These are phyloP conservation scores for Orbilia blumenaviensis DNA, from an alignment of 2,329 filamentous ascomycete species.

Conservation along the genomic window DNA sequence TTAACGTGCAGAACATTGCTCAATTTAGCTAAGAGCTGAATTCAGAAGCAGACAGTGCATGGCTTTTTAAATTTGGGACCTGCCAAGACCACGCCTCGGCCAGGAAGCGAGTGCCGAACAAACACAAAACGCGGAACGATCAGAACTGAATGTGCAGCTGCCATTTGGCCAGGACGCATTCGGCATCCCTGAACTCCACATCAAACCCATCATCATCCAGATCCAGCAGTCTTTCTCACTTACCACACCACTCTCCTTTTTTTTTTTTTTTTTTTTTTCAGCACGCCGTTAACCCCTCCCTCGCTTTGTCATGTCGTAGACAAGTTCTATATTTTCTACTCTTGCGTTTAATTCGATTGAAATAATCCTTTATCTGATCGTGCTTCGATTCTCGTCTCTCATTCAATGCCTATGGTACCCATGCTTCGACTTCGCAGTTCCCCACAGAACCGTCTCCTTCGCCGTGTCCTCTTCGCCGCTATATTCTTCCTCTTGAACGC, in stretches of 20 bases:
- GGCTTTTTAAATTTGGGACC: too few relatives aligned
- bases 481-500: constrained; percentile 37
- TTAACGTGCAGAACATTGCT: too few relatives aligned
- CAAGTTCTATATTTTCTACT: not conserved
- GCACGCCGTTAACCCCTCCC: not conserved
- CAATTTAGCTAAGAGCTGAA: too few relatives aligned
- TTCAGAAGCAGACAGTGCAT: too few relatives aligned
- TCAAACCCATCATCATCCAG: not conserved
- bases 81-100: too few relatives aligned
- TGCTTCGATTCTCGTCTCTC: constrained; percentile 8
- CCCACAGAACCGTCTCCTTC: constrained; percentile 38
- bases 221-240: not conserved
- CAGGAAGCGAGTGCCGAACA: not conserved
- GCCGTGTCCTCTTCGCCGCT: constrained; percentile 41
- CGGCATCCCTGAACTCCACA: not conserved
- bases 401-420: constrained; percentile 24
- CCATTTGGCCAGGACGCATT: not conserved
- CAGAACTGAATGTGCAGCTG: too few relatives aligned
- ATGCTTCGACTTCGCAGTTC: constrained; percentile 46
- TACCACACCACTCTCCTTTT: constrained; percentile 1
- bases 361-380: not conserved
- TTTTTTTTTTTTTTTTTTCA: not conserved
- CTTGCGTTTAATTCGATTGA: not conserved
- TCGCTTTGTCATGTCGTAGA: not conserved
- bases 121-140: not conserved